These are phyloP conservation scores for Ajuga reptans DNA, from an alignment of 305 asterid species.

Conservation along the genomic window DNA sequence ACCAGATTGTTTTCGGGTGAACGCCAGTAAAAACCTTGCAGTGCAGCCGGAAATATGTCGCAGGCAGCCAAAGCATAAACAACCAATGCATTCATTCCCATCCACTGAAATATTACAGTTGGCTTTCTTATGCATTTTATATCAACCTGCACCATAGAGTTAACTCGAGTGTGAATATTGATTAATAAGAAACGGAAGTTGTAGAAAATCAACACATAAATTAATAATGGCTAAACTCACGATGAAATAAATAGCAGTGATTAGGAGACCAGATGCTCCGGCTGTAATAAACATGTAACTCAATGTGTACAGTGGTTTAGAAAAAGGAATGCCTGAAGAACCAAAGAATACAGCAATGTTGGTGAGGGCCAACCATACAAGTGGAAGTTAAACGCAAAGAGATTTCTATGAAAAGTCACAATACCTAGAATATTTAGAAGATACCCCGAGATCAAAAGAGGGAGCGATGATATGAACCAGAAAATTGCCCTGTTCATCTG, in stretches of 20 bases:
- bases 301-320: slow-evolving; percentile 73
- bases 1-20: slow-evolving; percentile 80
- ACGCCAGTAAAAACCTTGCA: slow-evolving; percentile 76
- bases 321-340: slow-evolving; percentile 61
- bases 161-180: slow-evolving; percentile 1
- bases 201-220: no score
- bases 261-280: slow-evolving; percentile 65
- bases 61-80: slow-evolving; percentile 82
- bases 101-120: slow-evolving; percentile 60
- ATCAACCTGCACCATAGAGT: slow-evolving; percentile 60
- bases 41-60: slow-evolving; percentile 60
- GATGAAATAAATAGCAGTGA: slow-evolving; percentile 45
- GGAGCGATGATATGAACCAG: slow-evolving; percentile 60
- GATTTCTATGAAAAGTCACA: background rate
- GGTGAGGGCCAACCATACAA: background rate
- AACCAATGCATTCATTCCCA: slow-evolving; percentile 85
- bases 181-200: background rate
- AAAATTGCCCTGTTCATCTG: slow-evolving; percentile 45
- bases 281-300: slow-evolving; percentile 76
- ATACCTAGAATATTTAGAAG: slow-evolving; percentile 45
- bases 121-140: slow-evolving; percentile 50
- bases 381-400: slow-evolving; percentile 3
- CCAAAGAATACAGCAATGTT: background rate
- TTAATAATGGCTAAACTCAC: slow-evolving; percentile 38
- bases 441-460: slow-evolving; percentile 48